Percentiles rank a stretch among this genome's conserved stretches.
Evolutionary conservation across 257 asterid species (phyloP).

Genomic region (Solanum lignicaule): DNA sequence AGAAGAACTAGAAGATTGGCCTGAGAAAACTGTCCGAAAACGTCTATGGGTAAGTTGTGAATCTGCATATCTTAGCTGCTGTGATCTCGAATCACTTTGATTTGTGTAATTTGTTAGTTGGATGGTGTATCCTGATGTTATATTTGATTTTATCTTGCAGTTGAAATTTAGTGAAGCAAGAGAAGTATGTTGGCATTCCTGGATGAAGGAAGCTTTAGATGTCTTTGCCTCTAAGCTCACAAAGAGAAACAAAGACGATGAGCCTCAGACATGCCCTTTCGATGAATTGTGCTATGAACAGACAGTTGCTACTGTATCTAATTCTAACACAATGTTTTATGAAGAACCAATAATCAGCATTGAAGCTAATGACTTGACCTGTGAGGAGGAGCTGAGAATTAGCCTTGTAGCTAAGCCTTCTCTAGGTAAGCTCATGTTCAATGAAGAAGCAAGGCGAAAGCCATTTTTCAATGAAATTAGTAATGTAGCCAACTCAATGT

Average conservation of each 20-base stretch:
- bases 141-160: slow-evolving; percentile 23
- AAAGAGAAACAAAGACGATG: background rate
- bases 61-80: background rate
- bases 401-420: background rate
- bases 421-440: background rate
- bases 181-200: slow-evolving; percentile 47
- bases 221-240: slow-evolving; percentile 30
- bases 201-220: slow-evolving; percentile 95
- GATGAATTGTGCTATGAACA: background rate
- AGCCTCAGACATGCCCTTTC: background rate
- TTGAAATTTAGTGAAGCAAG: slow-evolving; percentile 64
- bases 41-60: slow-evolving; percentile 5
- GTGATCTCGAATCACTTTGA: background rate
- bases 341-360: background rate
- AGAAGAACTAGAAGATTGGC: slow-evolving; percentile 10
- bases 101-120: background rate
- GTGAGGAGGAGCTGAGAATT: slow-evolving; percentile 5
- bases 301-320: background rate
- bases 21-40: slow-evolving; percentile 10
- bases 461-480: background rate
- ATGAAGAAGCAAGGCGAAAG: background rate
- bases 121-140: background rate
- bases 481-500: background rate
- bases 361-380: background rate
- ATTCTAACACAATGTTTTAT: background rate